phyloP scores from a whole-genome alignment of 2,329 filamentous ascomycete species.

The Monosporascus sp. region DNA sequence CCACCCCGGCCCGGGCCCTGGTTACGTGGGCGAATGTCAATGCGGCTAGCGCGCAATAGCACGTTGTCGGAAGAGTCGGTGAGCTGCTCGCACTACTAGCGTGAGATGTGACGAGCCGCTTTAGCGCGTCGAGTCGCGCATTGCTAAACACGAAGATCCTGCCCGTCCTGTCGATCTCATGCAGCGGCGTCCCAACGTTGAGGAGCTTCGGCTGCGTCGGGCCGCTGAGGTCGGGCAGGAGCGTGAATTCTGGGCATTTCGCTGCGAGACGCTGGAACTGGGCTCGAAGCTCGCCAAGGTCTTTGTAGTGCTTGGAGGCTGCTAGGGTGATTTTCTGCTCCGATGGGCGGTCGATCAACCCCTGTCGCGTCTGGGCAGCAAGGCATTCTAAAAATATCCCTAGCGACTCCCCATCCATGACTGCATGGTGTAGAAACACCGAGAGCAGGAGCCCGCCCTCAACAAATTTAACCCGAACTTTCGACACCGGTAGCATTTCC shows the following conservation, averaged over 20 bases:
- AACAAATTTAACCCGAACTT: slow-evolving; percentile 33
- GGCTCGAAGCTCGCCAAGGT: slow-evolving; percentile 1
- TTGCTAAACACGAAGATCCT: slow-evolving; percentile 36
- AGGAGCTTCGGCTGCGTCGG: slow-evolving; percentile 30
- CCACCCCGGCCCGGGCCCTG: slow-evolving; percentile 23
- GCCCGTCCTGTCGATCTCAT: slow-evolving; percentile 29
- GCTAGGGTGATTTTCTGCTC: slow-evolving; percentile 20
- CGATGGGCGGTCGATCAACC: slow-evolving; percentile 18
- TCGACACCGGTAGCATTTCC: slow-evolving; percentile 29
- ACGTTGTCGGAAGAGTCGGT: slow-evolving; percentile 21
- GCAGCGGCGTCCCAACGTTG: slow-evolving; percentile 20
- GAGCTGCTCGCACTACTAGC: slow-evolving; percentile 6
- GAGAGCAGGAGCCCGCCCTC: slow-evolving; percentile 34
- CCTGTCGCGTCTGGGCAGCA: slow-evolving; percentile 27
- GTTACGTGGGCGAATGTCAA: slow-evolving; percentile 36
- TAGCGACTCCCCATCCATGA: slow-evolving; percentile 36
- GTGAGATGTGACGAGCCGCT: slow-evolving; percentile 13
- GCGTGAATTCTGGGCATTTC: slow-evolving; percentile 33
- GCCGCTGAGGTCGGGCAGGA: slow-evolving; percentile 26
- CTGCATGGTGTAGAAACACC: slow-evolving; percentile 35
- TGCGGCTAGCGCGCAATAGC: slow-evolving; percentile 23
- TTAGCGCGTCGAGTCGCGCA: slow-evolving; percentile 27
- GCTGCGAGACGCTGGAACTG: slow-evolving; percentile 20
- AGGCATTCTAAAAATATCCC: slow-evolving; percentile 33
- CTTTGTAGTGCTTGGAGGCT: slow-evolving; percentile 7